Evolutionary conservation across 495 filamentous ascomycete genomes (phyloP).

Genomic region (Lepidopterella palustris): DNA sequence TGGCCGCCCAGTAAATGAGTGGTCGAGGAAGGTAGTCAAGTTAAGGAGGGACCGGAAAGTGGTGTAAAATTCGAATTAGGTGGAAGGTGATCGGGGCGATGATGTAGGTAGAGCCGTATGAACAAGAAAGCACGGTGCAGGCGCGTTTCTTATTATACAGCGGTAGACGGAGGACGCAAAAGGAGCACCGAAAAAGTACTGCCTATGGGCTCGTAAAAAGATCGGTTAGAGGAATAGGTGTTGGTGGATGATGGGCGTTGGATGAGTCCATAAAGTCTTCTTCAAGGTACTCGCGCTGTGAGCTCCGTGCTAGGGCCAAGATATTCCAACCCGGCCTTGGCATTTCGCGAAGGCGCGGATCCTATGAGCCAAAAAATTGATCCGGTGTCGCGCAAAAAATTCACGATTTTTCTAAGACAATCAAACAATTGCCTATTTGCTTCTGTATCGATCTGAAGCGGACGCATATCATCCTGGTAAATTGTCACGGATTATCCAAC

Average conservation of each 20-base stretch:
- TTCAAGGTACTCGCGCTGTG: not conserved
- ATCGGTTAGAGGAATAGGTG: not conserved
- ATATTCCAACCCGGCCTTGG: not conserved
- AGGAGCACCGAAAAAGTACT: not conserved
- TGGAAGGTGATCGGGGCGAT: not conserved
- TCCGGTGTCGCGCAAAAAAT: no score
- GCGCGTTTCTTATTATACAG: slow-evolving; percentile 16
- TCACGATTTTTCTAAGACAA: no score
- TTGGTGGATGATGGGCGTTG: slow-evolving; percentile 1
- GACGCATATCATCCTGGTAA: no score
- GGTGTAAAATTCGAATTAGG: not conserved
- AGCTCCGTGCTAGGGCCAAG: not conserved
- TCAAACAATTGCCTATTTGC: no score
- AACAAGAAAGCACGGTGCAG: slow-evolving; percentile 26
- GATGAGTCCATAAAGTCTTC: not conserved
- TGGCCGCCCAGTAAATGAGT: not conserved
- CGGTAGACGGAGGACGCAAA: not conserved
- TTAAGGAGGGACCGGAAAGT: not conserved
- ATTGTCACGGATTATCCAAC: no score
- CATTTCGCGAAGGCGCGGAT: not conserved
- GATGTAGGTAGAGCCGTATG: not conserved
- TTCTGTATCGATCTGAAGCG: no score
- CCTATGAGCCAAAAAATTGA: no score
- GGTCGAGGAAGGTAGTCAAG: not conserved
- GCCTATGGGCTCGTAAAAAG: not conserved